phyloP scores from a whole-genome alignment of 73 alveolate genomes.

The Effrenium voratum region DNA sequence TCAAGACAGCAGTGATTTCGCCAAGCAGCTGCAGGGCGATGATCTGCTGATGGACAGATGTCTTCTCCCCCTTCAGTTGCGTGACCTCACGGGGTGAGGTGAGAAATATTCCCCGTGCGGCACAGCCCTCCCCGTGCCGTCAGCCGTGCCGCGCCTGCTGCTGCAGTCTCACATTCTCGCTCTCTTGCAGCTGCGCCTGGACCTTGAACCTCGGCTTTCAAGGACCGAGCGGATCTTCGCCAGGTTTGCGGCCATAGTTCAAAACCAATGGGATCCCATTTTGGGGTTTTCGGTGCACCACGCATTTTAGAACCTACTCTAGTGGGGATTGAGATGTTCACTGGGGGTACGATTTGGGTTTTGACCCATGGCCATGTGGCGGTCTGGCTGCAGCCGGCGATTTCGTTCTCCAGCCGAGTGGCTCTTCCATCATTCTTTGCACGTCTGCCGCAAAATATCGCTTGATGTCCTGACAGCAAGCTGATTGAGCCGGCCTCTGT shows the following conservation, averaged over 20 bases:
- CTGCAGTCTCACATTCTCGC: conserved; percentile 89
- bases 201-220: conserved; percentile 74
- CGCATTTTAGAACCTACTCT: too few species aligned
- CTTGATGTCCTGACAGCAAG: conserved; percentile 63
- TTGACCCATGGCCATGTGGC: too few species aligned
- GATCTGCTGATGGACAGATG: conserved; percentile 90
- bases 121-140: too few species aligned
- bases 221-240: too few species aligned
- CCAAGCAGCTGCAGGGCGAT: conserved; percentile 75
- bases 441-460: conserved; percentile 92
- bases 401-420: background rate
- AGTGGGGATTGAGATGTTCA: too few species aligned
- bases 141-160: conserved; percentile 41
- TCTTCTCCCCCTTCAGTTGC: conserved; percentile 92
- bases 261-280: too few species aligned
- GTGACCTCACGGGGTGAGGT: too few species aligned
- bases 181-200: conserved; percentile 63
- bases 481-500: background rate
- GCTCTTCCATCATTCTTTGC: conserved; percentile 92
- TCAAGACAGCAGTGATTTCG: background rate
- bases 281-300: too few species aligned
- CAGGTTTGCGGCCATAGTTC: too few species aligned
- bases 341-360: too few species aligned
- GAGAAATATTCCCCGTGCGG: too few species aligned
- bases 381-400: background rate